Base-by-base conservation (phyloP, 208 protist species). In the Acanthamoeba royreba region DNA sequence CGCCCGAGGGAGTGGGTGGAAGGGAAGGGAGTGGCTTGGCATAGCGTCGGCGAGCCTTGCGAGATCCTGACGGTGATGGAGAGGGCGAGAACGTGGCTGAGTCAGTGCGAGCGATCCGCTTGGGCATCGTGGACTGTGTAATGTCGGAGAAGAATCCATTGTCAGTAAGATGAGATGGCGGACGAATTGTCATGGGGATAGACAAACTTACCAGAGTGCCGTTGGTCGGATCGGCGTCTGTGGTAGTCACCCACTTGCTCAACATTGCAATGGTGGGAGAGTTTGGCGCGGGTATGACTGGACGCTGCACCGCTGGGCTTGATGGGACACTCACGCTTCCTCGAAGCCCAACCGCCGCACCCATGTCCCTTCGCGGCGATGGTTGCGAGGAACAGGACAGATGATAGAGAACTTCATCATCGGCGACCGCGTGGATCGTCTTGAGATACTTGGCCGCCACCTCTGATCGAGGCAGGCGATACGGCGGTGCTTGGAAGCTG, bases 401-500 rank as follows among this genome's bases (percentile, higher is more conserved):
- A n/a, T 40, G 38, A 35, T 90, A 90, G 19, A 90, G 47, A 33
- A 90, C 83, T 25, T 90, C 83, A 28, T 90, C 83, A 40, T 90
- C 77, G 22, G 77, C 42, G 15, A 86, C 46, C 40, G 46, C 46
- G 77, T 86, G 77, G 77, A 55, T 55, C 4, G 42, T 42, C 19
- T 19, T 4, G n/a, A 86, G 77, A 33, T 86, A 86, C 45, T 86
- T 86, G 77, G 77, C 45, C 7, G 77, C 42, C 42, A 19, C 22
- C 46, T 86, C 77, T 4, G 77, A 49, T 5, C 83, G 31, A 25
- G 45, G 83, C 9, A 90, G 46, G 38, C 49, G 83, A 40, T 69
- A 90, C 31, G 83, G 83, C 33, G 52, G 45, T 31, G 45, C 42
- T 40, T 90, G 83, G 83, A 72, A 90, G 9, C 38, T 22, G 45